Base-by-base conservation (phyloP, 2,329 filamentous ascomycete species). In the Ophiognomonia clavigignenti-juglandacearum region DNA sequence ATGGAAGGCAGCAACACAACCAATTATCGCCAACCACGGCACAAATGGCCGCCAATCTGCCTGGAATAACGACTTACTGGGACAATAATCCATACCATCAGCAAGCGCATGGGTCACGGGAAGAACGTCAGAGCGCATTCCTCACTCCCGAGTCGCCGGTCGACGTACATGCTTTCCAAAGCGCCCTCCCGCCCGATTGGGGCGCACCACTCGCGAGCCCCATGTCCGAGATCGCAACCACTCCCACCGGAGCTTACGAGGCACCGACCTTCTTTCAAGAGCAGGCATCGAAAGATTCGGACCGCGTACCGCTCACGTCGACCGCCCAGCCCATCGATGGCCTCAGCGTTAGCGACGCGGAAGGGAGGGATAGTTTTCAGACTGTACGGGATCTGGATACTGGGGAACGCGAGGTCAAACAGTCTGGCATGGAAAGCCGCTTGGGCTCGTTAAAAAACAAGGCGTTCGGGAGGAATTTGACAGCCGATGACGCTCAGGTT, bases 351-450 rank as follows among this genome's bases (percentile, higher is more conserved):
- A 64, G 56, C 5, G 53, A 64, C 6, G 62, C 62, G 16, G 72
- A 74, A 16, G 58, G 67, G 13, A 68, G 73, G 48, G 72, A 78
- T 53, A 81, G 81, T 53, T 80, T 80, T 48, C 76, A 80, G 60
- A 80, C 75, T 0, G 68, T 78, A 16, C 74, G 72, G 1, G 74
- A 76, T 48, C 53, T 77, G 58, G 78, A 74, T 47, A 82, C 78
- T 72, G 78, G 4, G 70, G 73, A 10, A 66, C 69, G 32, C 58
- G 64, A 13, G 68, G 71, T 34, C 72, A 74, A 47, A 67, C 66
- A 26, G 85, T 69, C 69, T 31, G 70, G 72, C 32, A 58, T 84
- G 39, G 87, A 92, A 64, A 72, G 74, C 39, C 78, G 77, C 6
- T 64, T 73, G 46, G 67, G 70, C 37, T 63, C 73, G 6, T 64